Evolutionary conservation across 2,329 filamentous ascomycete genomes (phyloP).

Genomic region (Ophiostoma triangulosporum): DNA sequence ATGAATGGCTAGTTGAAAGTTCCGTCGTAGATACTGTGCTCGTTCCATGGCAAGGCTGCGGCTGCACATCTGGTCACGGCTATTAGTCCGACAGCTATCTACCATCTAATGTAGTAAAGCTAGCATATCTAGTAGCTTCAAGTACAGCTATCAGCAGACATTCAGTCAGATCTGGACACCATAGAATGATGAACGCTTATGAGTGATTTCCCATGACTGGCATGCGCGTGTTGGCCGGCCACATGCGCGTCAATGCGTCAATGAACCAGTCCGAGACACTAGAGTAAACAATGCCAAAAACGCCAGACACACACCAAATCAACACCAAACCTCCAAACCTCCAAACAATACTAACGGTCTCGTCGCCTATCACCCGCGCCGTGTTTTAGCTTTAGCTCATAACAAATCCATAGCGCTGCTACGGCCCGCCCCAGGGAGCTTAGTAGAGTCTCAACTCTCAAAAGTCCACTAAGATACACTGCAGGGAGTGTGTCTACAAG

Average conservation of each 20-base stretch:
- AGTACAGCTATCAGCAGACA: no score
- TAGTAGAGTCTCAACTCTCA: background rate
- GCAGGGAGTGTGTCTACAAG: no score
- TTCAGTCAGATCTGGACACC: no score
- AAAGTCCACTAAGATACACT: no score
- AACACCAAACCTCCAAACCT: background rate
- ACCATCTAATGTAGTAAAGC: no score
- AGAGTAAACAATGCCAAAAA: background rate
- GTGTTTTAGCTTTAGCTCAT: background rate
- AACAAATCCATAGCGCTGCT: background rate
- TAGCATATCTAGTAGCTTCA: no score
- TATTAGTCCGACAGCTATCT: background rate
- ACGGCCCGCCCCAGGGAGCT: background rate
- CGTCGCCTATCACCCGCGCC: background rate
- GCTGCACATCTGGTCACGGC: background rate
- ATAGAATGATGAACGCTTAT: background rate
- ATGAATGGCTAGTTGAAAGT: no score
- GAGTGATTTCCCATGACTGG: background rate
- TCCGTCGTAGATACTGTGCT: no score
- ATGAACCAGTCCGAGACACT: background rate
- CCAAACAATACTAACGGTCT: background rate
- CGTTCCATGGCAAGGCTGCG: background rate
- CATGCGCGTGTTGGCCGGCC: background rate
- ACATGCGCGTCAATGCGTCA: background rate
- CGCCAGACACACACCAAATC: conserved; percentile 1